These are phyloP conservation scores for Ustilago curta DNA, from an alignment of 1,284 basidiomycete genomes.

Conservation along the genomic window DNA sequence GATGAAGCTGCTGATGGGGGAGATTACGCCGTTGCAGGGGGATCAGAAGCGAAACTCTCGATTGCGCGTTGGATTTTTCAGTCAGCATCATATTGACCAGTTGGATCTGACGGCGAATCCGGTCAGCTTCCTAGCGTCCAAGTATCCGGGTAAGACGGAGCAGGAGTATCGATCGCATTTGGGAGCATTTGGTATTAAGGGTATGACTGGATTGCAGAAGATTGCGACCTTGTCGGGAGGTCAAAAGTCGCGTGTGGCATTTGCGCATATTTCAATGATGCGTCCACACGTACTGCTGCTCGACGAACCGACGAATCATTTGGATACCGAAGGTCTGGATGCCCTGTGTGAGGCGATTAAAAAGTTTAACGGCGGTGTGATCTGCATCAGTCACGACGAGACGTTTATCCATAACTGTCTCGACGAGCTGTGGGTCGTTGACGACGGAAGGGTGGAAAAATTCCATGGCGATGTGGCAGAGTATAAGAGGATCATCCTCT, in stretches of 20 bases:
- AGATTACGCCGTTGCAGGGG: slow-evolving; percentile 82
- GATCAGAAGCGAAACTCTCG: slow-evolving; percentile 90
- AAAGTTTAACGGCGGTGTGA: slow-evolving; percentile 90
- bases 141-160: slow-evolving; percentile 93
- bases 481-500: slow-evolving; percentile 80
- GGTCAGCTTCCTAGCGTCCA: slow-evolving; percentile 89
- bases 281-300: slow-evolving; percentile 94
- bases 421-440: slow-evolving; percentile 76
- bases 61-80: slow-evolving; percentile 74
- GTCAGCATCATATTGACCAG: slow-evolving; percentile 95
- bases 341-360: slow-evolving; percentile 89
- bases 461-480: slow-evolving; percentile 90
- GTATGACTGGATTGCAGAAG: slow-evolving; percentile 90
- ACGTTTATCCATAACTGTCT: slow-evolving; percentile 64
- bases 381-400: slow-evolving; percentile 66
- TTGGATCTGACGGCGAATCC: slow-evolving; percentile 85
- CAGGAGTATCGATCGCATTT: slow-evolving; percentile 95
- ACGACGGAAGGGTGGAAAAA: slow-evolving; percentile 83
- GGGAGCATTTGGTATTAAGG: slow-evolving; percentile 98
- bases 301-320: slow-evolving; percentile 98
- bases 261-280: slow-evolving; percentile 88
- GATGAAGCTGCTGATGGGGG: slow-evolving; percentile 94
- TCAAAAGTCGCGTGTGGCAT: slow-evolving; percentile 96
- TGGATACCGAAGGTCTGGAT: slow-evolving; percentile 91
- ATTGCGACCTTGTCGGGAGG: slow-evolving; percentile 78